Evolutionary conservation across 208 protist species (phyloP).

Genomic region (Leishmania braziliensis): DNA sequence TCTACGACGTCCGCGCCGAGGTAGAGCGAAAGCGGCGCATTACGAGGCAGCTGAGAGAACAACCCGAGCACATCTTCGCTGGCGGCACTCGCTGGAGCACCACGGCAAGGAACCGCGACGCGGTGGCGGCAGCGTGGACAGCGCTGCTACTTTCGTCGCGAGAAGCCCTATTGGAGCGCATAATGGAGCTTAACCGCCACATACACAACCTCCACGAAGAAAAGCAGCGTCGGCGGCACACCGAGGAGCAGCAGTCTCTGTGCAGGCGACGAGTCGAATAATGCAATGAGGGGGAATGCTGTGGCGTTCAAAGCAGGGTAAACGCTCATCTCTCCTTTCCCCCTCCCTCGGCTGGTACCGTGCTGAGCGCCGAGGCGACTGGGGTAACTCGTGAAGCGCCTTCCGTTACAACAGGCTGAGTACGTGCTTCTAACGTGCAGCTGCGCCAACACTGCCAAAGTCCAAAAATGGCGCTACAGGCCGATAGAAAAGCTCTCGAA

Average conservation of each 20-base stretch:
- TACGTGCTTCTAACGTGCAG: background rate
- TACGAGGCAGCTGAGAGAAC: conserved; percentile 5
- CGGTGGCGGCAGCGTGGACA: conserved; percentile 36
- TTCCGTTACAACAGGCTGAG: background rate
- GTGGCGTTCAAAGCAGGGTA: background rate
- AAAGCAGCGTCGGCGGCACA: conserved; percentile 1
- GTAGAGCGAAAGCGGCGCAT: conserved; percentile 21
- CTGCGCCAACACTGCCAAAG: background rate
- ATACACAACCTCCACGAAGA: conserved; percentile 26
- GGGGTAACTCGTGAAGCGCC: background rate
- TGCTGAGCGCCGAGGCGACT: background rate
- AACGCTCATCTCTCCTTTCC: background rate
- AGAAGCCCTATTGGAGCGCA: conserved; percentile 28
- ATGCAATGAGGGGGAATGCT: background rate
- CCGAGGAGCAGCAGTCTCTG: background rate
- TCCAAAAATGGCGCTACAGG: background rate
- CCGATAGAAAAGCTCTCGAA: background rate
- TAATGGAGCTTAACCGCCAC: conserved; percentile 29
- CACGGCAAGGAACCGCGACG: background rate
- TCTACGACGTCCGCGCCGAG: conserved; percentile 26
- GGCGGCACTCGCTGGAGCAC: conserved; percentile 25
- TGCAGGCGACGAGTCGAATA: background rate
- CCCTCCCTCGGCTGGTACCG: background rate
- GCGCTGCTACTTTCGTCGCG: conserved; percentile 31
- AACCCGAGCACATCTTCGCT: background rate